Base-by-base conservation (phyloP, 768 basidiomycete species). In the Mrakia blollopis region DNA sequence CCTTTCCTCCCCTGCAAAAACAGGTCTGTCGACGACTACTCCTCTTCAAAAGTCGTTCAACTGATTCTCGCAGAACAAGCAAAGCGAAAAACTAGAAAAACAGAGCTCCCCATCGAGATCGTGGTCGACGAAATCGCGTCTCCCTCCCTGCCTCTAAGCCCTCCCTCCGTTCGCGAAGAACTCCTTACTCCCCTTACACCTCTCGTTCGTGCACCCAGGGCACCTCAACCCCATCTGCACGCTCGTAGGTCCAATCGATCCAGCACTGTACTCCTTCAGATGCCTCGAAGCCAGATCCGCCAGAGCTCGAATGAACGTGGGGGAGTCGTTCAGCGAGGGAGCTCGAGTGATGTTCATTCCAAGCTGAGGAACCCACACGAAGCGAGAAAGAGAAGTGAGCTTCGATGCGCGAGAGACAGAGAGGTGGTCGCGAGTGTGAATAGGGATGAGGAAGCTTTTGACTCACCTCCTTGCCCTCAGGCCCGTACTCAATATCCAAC, bases 261-360 rank as follows among this genome's bases (percentile, higher is more conserved):
- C 90, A 3, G 85, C 78, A 23, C 84, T 83, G 80, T 88, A 89
- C 47, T 89, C 88, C 71, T 86, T 87, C 79, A 98, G 85, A 84
- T 99, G 97, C 70, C 88, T 86, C 35, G 90, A 87, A 37, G 89
- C 90, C 77, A 99, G 91, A 84, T 99, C 96, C 21, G 97, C 96
- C 39, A 98, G 85, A 14, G 94, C 96, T 28, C 93, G 90, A 80
- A 97, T 91, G 83, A 99, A 98, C 73, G 95, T 92, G 0, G 97
- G 96, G 13, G 93, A 96, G 79, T 91, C 94, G 83, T 99, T 99
- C 75, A 98, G 86, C 10, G 94, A 94, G 79, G 91, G 93, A 63
- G 93, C 91, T 21, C 97, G 89, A 78, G 91, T 87, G 54, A 94
- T 88, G 83, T 96, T 91, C 72, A 98, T 91, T 16, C 97, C 96